phyloP scores from a whole-genome alignment of 1,284 basidiomycete species.

The Grifola frondosa region DNA sequence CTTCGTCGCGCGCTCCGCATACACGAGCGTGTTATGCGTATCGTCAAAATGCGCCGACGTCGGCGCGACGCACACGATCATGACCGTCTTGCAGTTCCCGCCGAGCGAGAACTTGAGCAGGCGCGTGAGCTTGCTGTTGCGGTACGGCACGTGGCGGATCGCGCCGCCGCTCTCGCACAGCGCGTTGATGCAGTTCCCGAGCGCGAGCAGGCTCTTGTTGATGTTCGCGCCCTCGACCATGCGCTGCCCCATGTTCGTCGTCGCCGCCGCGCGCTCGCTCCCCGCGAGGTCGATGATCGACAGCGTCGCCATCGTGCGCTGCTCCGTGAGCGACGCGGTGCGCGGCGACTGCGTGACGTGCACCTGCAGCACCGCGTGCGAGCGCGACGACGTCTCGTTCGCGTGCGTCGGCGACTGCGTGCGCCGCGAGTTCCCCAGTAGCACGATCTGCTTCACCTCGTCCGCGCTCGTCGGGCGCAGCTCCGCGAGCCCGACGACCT shows the following conservation, averaged over 20 bases:
- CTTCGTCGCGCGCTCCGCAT: slow-evolving; percentile 94
- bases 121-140: slow-evolving; percentile 95
- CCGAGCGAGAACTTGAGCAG: slow-evolving; percentile 95
- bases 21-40: slow-evolving; percentile 94
- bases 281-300: slow-evolving; percentile 97
- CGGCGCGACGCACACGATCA: slow-evolving; percentile 96
- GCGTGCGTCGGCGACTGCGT: slow-evolving; percentile 93
- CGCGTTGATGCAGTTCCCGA: slow-evolving; percentile 96
- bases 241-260: slow-evolving; percentile 94
- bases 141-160: slow-evolving; percentile 87
- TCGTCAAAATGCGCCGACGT: slow-evolving; percentile 95
- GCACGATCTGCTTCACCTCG: slow-evolving; percentile 90
- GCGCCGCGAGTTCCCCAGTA: slow-evolving; percentile 82
- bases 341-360: slow-evolving; percentile 87
- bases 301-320: slow-evolving; percentile 82
- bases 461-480: slow-evolving; percentile 78
- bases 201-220: slow-evolving; percentile 93
- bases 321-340: slow-evolving; percentile 77
- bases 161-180: slow-evolving; percentile 88
- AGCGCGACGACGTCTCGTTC: slow-evolving; percentile 93
- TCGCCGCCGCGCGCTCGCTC: slow-evolving; percentile 92
- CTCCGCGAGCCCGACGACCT: slow-evolving; percentile 83
- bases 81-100: slow-evolving; percentile 97
- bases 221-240: slow-evolving; percentile 98
- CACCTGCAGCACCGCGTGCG: slow-evolving; percentile 93